A percentile compares a stretch with the other conserved stretches of the same genome.
phyloP scores from a whole-genome alignment of 169 alveolate species.

The Toxoplasma gondii region DNA sequence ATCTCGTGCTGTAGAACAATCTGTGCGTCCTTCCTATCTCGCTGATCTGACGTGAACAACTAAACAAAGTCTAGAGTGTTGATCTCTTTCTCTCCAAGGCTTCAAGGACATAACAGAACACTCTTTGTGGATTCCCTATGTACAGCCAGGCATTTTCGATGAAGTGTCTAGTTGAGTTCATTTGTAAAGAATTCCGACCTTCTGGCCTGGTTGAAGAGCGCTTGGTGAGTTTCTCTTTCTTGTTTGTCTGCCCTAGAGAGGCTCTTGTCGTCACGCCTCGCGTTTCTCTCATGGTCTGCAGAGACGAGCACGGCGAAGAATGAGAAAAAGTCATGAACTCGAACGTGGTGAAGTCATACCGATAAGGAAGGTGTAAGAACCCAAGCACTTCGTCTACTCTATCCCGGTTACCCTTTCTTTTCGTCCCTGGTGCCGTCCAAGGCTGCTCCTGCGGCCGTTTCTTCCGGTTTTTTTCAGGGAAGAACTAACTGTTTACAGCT shows the following conservation, averaged over 20 bases:
- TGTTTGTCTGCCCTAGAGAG: background rate
- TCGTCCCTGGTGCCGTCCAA: background rate
- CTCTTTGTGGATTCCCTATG: no score
- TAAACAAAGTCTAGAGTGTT: no score
- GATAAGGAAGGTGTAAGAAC: background rate
- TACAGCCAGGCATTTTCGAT: no score
- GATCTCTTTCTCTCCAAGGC: no score
- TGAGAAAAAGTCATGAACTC: no score
- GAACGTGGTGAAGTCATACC: no score
- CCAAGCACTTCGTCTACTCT: background rate
- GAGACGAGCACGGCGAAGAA: background rate
- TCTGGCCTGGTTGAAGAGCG: background rate
- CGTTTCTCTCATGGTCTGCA: background rate
- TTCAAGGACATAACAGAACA: no score
- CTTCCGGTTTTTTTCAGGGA: background rate
- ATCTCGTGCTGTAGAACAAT: no score
- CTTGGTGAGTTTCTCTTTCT: background rate
- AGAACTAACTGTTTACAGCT: no score
- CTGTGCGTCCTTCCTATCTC: no score
- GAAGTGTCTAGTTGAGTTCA: no score
- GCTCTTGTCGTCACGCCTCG: background rate
- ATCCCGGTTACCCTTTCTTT: background rate
- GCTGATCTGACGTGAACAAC: no score
- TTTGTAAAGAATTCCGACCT: background rate
- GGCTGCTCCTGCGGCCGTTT: background rate